Conservation (phyloP, 2,329 filamentous ascomycete species). For the Monosporascus sp. region DNA sequence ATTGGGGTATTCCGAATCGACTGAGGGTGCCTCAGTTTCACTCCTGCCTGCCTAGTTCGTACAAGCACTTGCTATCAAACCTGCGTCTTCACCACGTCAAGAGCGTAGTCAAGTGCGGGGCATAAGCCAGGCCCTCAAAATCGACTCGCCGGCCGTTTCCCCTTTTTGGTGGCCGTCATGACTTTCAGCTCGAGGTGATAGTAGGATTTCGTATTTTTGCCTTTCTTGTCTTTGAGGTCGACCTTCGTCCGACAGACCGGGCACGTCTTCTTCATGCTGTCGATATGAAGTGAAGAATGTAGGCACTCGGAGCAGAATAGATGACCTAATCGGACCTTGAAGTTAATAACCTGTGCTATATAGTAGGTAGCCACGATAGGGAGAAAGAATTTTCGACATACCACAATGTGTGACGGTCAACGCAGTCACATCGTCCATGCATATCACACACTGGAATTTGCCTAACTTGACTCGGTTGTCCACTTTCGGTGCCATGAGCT, state of each 20-base stretch:
- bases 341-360: conserved; percentile 12
- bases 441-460: conserved; percentile 60
- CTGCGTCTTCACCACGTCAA: conserved; percentile 18
- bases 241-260: conserved; percentile 60
- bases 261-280: conserved; percentile 50
- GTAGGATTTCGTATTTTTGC: conserved; percentile 41
- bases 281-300: conserved; percentile 53
- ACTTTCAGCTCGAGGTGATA: conserved; percentile 59
- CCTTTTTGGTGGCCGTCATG: conserved; percentile 50
- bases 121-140: conserved; percentile 1
- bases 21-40: neutral
- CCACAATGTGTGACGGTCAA: conserved; percentile 62
- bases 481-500: conserved; percentile 38
- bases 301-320: conserved; percentile 60
- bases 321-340: conserved; percentile 42
- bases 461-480: conserved; percentile 48
- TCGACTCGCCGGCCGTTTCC: conserved; percentile 33
- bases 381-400: conserved; percentile 32
- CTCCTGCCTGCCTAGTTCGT: neutral
- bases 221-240: conserved; percentile 37
- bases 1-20: neutral
- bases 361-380: neutral
- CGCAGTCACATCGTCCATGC: conserved; percentile 55
- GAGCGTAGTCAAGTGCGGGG: conserved; percentile 2
- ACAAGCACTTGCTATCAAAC: neutral